Evolutionary conservation across 306 rosid genomes (phyloP), one percentile per base, ranked within the genome.

Genomic region (Castanea sativa): DNA sequence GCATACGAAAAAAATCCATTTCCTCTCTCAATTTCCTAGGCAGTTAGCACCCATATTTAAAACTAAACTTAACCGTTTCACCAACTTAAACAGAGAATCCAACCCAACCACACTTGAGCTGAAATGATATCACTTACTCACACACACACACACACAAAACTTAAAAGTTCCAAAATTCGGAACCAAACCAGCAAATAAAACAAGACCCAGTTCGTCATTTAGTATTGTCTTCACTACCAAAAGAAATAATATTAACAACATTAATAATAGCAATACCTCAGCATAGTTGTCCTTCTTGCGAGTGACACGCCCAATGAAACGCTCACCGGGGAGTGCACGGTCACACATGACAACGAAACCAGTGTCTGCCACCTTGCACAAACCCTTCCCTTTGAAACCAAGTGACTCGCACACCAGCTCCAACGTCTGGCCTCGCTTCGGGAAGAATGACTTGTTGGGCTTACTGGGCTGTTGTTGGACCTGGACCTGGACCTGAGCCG

Each of bases 241-340:
- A 41, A 41, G 1, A 0, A 41, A 41, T 8, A 8, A 41, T 0
- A 8, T 41, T 8, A 41, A 41, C 11, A 41, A 41, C 11, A 8
- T 41, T 14, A 63, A 63, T 0, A 12, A 49, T 49, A 49, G 0
- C 4, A 49, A 56, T 3, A 89, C 97, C 92, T 92, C 99, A 12
- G 98, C 98, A 73, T 91, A 95, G 81, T 81, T 90, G 1, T 91
- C 98, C 78, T 91, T 95, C 74, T 84, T 84, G 67, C 98, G 93
- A 58, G 98, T 90, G 43, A 95, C 92, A 15, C 97, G 92, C 45
- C 98, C 97, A 4, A 92, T 73, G 91, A 95, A 95, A 4, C 94
- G 94, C 80, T 95, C 99, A 4, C 99, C 99, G 16, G 98, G 97
- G 29, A 95, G 93, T 15, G 89, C 99, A 45, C 96, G 97, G 90